Conservation (phyloP, 2,329 filamentous ascomycete genomes). For the Colletotrichum sp. region DNA sequence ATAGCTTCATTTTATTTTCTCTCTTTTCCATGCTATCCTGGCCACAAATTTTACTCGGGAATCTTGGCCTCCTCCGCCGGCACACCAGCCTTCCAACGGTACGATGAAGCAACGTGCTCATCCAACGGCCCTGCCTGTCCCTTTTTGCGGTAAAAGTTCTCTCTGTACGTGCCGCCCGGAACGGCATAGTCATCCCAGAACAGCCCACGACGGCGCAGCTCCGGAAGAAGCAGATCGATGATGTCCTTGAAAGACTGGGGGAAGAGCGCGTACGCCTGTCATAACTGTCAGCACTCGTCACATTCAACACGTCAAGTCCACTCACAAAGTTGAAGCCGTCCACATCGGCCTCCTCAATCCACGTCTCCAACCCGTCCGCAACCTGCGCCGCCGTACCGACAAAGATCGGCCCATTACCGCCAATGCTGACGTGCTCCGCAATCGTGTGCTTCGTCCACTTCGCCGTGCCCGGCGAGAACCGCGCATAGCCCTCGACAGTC, state of each 20-base stretch:
- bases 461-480: constrained; percentile 59
- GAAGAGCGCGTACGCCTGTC: constrained; percentile 66
- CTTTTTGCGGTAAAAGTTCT: constrained; percentile 59
- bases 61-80: constrained; percentile 30
- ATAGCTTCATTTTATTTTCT: constrained; percentile 4
- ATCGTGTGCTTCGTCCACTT: constrained; percentile 78
- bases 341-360: constrained; percentile 71
- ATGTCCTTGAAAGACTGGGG: constrained; percentile 72
- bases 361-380: constrained; percentile 69
- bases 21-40: neutral
- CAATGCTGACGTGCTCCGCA: constrained; percentile 69
- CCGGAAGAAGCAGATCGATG: constrained; percentile 67
- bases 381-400: constrained; percentile 70
- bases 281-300: neutral
- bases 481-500: constrained; percentile 59
- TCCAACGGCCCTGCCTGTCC: constrained; percentile 54
- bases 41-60: constrained; percentile 9
- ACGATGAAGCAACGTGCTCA: constrained; percentile 56
- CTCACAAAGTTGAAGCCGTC: constrained; percentile 76
- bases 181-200: constrained; percentile 61
- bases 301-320: neutral
- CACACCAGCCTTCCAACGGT: constrained; percentile 43
- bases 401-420: constrained; percentile 67
- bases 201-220: constrained; percentile 61
- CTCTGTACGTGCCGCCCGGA: constrained; percentile 61